phyloP scores from a whole-genome alignment of 2,329 filamentous ascomycete species.

The Monilinia aucupariae region DNA sequence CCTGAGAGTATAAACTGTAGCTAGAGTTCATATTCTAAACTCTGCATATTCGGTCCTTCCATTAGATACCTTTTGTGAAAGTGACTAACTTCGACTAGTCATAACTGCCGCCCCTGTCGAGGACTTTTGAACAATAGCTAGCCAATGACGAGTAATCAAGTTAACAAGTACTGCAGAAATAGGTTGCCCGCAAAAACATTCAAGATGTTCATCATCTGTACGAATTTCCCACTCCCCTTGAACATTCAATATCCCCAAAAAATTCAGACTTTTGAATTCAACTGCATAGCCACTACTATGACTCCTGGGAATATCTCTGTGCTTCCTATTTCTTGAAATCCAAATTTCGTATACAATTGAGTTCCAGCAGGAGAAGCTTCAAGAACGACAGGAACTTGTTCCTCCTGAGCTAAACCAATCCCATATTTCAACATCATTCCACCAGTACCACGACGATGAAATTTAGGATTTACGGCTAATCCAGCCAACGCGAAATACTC shows the following conservation, averaged over 20 bases:
- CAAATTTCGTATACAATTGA: conserved; percentile 11
- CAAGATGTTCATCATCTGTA: neutral
- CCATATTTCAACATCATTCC: conserved; percentile 11
- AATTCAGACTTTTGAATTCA: conserved; percentile 1
- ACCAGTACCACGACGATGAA: conserved; percentile 13
- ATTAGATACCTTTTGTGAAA: too few relatives aligned
- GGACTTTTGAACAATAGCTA: neutral
- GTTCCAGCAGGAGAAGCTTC: conserved; percentile 10
- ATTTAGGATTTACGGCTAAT: conserved; percentile 1
- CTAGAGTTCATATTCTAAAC: neutral
- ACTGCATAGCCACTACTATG: conserved; percentile 7
- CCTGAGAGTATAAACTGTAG: neutral
- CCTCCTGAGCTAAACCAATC: conserved; percentile 10
- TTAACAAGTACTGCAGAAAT: neutral
- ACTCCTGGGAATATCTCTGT: conserved; percentile 3
- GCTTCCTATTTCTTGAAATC: neutral
- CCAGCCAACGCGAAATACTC: conserved; percentile 1
- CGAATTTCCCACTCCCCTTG: neutral
- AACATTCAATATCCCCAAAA: neutral
- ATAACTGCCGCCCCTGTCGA: neutral
- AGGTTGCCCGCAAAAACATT: too few relatives aligned
- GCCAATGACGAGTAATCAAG: neutral
- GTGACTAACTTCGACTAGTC: neutral
- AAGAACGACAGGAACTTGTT: conserved; percentile 11
- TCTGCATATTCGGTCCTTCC: conserved; percentile 1